Conservation (phyloP, 331 rosid species). For the Stylosanthes scabra region DNA sequence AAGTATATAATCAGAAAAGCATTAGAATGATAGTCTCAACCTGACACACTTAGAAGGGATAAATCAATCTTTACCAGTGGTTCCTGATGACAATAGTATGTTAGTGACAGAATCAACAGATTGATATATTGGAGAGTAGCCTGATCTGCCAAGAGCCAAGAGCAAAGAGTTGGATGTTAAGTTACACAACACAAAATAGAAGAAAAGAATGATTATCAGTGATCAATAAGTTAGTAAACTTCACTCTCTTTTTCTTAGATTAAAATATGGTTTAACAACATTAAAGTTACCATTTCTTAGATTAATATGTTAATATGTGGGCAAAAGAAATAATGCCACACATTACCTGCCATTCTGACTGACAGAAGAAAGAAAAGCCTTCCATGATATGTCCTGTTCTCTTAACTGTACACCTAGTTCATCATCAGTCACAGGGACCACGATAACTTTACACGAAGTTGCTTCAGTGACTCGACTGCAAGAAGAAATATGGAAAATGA, state of each 20-base stretch:
- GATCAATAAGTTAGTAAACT: conserved; percentile 20
- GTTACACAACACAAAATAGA: conserved; percentile 23
- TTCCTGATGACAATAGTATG: conserved; percentile 94
- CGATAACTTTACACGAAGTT: conserved; percentile 66
- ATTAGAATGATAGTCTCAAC: conserved; percentile 12
- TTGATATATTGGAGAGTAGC: conserved; percentile 68
- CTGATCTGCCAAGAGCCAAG: conserved; percentile 74
- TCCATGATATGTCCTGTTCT: conserved; percentile 83
- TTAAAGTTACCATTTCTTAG: conserved; percentile 2
- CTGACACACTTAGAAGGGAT: conserved; percentile 7
- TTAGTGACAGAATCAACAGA: conserved; percentile 69
- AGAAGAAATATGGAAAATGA: conserved; percentile 37
- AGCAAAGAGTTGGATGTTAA: conserved; percentile 10
- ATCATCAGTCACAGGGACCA: conserved; percentile 72
- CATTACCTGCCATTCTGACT: conserved; percentile 56
- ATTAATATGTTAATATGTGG: background rate
- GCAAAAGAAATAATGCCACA: conserved; percentile 10
- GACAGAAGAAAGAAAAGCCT: conserved; percentile 66
- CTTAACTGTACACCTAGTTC: conserved; percentile 59
- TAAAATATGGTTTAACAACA: background rate
- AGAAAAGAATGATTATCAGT: background rate
- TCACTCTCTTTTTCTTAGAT: background rate
- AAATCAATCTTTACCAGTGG: conserved; percentile 65
- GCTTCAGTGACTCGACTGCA: conserved; percentile 84
- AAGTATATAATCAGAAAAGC: conserved; percentile 21